Base-by-base conservation (phyloP, 129 eudicot species). In the Helichrysum umbraculigerum region DNA sequence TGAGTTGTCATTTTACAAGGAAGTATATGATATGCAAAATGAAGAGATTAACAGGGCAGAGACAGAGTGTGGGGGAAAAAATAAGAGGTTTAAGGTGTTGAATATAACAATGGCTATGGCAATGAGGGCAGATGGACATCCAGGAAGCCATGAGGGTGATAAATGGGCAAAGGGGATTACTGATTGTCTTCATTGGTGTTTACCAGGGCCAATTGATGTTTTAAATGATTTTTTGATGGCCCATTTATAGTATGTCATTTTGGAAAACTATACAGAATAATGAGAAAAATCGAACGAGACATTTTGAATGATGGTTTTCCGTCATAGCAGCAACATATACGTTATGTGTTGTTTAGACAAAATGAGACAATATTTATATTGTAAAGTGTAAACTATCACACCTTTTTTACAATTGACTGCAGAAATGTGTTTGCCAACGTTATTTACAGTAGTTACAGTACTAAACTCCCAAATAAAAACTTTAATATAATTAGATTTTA, bases 101-200 rank as follows among this genome's bases (percentile, higher is more conserved):
- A 95, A 93, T 47, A 82, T 82, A 75, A 93, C 96, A 4, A 81
- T 73, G 66, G 80, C 86, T 8, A 85, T 86, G 90, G 56, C 82
- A 69, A 29, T 85, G 86, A 88, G 98, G 50, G 92, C 97, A 8
- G 97, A 93, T 71, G 98, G 96, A 32, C 98, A 90, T 72, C 98
- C 98, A 78, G 89, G 74, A 87, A 61, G 92, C 17, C 96, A 85
- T 67, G 63, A 74, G 83, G 96, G 88, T 90, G 19, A 51, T 74
- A 52, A 87, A 85, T 72, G 92, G 71, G 61, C 83, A 7, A 32
- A 83, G 14, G 52, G 76, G 47, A 19, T 16, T 19, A 93, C 84
- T 71, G 97, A 90, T 9, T 90, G 96, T 60, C 91, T 90, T 34
- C 96, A 90, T 73, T 90, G 93, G 96, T 91, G 93, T 30, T 80